A percentile compares a stretch with the other conserved stretches of the same genome.
These are phyloP conservation scores for Trametes coccinea DNA, from an alignment of 768 basidiomycete genomes.

Conservation along the genomic window DNA sequence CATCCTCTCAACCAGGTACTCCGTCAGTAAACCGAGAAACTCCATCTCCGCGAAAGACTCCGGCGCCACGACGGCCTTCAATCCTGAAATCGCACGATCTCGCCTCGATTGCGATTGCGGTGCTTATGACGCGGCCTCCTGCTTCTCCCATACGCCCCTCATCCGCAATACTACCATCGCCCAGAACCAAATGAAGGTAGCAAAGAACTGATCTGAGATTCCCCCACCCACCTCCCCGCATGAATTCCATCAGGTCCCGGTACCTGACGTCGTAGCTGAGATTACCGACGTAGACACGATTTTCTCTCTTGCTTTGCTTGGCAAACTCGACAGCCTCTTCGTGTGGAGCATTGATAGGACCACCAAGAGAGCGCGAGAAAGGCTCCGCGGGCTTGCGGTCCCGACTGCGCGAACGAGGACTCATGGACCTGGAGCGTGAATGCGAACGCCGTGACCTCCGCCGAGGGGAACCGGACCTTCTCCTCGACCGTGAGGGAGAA, in stretches of 20 bases:
- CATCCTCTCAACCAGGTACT: conserved; percentile 73
- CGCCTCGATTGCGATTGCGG: conserved; percentile 14
- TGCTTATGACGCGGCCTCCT: conserved; percentile 1
- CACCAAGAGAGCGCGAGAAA: conserved; percentile 79
- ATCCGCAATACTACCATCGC: not conserved
- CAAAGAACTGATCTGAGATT: conserved; percentile 63
- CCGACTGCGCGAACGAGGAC: conserved; percentile 53
- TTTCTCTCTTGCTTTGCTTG: conserved; percentile 96
- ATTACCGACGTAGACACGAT: conserved; percentile 98
- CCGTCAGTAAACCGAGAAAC: conserved; percentile 46
- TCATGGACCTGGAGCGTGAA: conserved; percentile 50
- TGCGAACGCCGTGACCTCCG: conserved; percentile 61
- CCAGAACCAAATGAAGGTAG: conserved; percentile 27
- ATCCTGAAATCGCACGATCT: conserved; percentile 6
- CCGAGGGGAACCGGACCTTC: conserved; percentile 66
- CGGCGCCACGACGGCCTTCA: conserved; percentile 17
- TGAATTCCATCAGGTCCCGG: conserved; percentile 98
- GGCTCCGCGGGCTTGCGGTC: conserved; percentile 64
- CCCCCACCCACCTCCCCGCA: conserved; percentile 99
- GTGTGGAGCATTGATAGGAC: conserved; percentile 86
- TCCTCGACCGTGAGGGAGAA: conserved; percentile 31
- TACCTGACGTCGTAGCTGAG: conserved; percentile 99
- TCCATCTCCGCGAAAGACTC: conserved; percentile 23
- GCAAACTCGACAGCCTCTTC: conserved; percentile 96
- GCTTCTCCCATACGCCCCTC: not conserved